Evolutionary conservation across 2,329 filamentous ascomycete species (phyloP).

Genomic region (Tolypocladium sp.): DNA sequence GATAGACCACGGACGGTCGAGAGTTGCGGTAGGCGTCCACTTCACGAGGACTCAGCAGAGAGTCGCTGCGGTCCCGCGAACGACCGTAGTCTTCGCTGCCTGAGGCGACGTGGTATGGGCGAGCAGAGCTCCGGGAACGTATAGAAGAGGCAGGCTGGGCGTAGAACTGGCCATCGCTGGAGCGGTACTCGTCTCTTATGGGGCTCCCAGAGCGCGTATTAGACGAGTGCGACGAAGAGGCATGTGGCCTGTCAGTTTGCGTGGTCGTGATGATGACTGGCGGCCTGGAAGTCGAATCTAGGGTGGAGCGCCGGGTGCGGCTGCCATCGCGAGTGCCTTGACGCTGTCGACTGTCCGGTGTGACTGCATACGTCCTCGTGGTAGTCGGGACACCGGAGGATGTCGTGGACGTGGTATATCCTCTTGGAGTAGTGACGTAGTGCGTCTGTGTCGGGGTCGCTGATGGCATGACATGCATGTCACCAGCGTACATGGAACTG

Average conservation of each 20-base stretch:
- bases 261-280: slow-evolving; percentile 50
- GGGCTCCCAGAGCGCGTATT: slow-evolving; percentile 34
- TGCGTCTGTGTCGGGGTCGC: slow-evolving; percentile 22
- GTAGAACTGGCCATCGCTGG: slow-evolving; percentile 43
- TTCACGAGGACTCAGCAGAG: slow-evolving; percentile 26
- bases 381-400: slow-evolving; percentile 29
- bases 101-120: slow-evolving; percentile 37
- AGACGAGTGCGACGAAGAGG: slow-evolving; percentile 27
- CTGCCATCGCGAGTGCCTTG: slow-evolving; percentile 38
- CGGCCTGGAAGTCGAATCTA: slow-evolving; percentile 40
- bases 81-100: slow-evolving; percentile 43
- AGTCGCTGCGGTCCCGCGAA: slow-evolving; percentile 39
- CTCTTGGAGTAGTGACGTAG: slow-evolving; percentile 23
- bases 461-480: slow-evolving; percentile 45
- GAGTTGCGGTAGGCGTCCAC: slow-evolving; percentile 37
- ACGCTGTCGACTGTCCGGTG: slow-evolving; percentile 41
- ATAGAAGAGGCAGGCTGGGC: slow-evolving; percentile 50
- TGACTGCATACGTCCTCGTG: slow-evolving; percentile 48
- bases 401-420: slow-evolving; percentile 23
- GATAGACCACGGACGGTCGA: slow-evolving; percentile 36
- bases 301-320: slow-evolving; percentile 40
- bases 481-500: slow-evolving; percentile 40
- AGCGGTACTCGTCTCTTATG: slow-evolving; percentile 39
- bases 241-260: slow-evolving; percentile 31
- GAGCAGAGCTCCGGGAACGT: slow-evolving; percentile 38